Evolutionary conservation across 108 stramenopile species (phyloP).

Genomic region (Nitzschia inconspicua): DNA sequence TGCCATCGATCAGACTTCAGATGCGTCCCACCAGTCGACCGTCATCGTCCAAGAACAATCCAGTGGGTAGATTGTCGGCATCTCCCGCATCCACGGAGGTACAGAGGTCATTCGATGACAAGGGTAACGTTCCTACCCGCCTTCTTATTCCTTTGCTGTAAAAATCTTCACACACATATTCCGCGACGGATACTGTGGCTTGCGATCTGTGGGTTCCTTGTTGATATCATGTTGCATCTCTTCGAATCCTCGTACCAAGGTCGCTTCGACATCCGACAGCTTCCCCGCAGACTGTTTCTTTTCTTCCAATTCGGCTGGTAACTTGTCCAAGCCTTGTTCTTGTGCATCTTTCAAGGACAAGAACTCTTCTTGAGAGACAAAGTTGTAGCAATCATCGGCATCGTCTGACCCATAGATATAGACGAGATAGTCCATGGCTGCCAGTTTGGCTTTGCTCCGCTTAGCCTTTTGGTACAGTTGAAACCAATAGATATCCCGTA

Average conservation of each 20-base stretch:
- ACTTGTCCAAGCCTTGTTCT: not conserved
- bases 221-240: conserved; percentile 10
- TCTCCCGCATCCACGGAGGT: too few relatives aligned
- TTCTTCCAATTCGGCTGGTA: not conserved
- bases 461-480: conserved; percentile 7
- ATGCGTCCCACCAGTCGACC: too few relatives aligned
- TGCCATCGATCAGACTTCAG: too few relatives aligned
- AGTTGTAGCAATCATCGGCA: conserved; percentile 11
- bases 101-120: too few relatives aligned
- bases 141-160: too few relatives aligned
- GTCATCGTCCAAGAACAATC: too few relatives aligned
- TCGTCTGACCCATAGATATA: conserved; percentile 19
- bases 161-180: too few relatives aligned
- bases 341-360: conserved; percentile 6
- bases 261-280: conserved; percentile 2
- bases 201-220: conserved; percentile 2
- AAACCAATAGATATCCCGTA: conserved; percentile 24
- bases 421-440: conserved; percentile 12
- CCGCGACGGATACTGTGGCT: not conserved
- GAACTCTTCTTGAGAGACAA: conserved; percentile 18
- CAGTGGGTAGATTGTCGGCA: too few relatives aligned
- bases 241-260: conserved; percentile 5
- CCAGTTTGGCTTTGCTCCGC: conserved; percentile 7
- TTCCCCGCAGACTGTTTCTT: conserved; percentile 1
- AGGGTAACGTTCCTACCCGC: too few relatives aligned